Evolutionary conservation across 306 rosid species (phyloP), one percentile per base, ranked within the genome.

Genomic region (Adenanthera pavonina): DNA sequence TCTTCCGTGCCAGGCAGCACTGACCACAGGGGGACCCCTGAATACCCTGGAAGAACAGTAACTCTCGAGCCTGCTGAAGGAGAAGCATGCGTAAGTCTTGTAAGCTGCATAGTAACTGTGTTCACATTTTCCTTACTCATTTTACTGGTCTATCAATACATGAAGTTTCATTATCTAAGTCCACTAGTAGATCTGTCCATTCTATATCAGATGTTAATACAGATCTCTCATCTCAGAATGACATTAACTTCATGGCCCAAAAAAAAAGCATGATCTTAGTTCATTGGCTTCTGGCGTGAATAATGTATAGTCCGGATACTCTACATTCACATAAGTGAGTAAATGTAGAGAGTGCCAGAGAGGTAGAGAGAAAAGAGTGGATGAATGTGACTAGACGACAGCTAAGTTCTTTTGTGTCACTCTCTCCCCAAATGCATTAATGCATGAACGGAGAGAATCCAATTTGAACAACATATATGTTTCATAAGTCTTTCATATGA

Each of bases 11-110:
- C 81, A 95, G 99, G 99, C 49, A 93, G 97, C 80, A 93, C 99
- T 30, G 99, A 95, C 61, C 99, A 95, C 54, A 89, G 99, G 89
- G 99, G 99, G 72, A 89, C 97, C 34, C 91, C 90, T 11, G 95
- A 90, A 25, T 93, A 67, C 67, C 97, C 99, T 19, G 99, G 99
- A 81, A 87, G 99, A 87, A 95, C 97, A 30, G 99, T 91, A 15
- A 95, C 99, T 49, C 87, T 91, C 68, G 97, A 93, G 83, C 91
- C 93, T 75, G 95, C 95, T n/a, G 72, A 88, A 54, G 97, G 95
- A 20, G 92, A 93, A 88, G 77, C 90, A 53, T 93, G 99, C 75
- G 99, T 95, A 83, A 76, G 94, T 69, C 54, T 73, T 84, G 38
- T 47, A 47, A 52, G 8, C 74, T 73, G 60, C 30, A 20, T 30